Conservation (phyloP, 495 filamentous ascomycete species). For the Annulohypoxylon bovei region DNA sequence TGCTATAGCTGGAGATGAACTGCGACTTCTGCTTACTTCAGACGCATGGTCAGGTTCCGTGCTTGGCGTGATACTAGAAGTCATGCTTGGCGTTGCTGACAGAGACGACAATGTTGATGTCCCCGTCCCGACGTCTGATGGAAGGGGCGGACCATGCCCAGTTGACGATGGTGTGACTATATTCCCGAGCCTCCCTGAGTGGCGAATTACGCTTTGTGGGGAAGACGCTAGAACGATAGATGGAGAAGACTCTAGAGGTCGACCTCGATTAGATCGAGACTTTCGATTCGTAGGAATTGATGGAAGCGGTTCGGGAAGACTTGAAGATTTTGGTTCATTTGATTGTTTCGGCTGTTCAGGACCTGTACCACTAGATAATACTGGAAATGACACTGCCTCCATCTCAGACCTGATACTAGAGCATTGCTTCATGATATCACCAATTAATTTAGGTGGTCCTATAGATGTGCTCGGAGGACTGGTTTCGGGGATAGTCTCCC, state of each 20-base stretch:
- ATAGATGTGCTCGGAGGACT: constrained; percentile 45
- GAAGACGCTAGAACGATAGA: constrained; percentile 41
- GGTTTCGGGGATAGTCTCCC: constrained; percentile 53
- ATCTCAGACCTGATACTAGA: constrained; percentile 32
- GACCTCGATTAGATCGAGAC: background rate
- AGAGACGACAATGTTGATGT: constrained; percentile 50
- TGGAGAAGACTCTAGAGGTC: constrained; percentile 26
- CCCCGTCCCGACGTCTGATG: constrained; percentile 26
- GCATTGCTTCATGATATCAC: constrained; percentile 35
- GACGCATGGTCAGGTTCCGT: constrained; percentile 28
- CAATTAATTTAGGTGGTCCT: constrained; percentile 27
- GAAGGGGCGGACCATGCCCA: constrained; percentile 6
- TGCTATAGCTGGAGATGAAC: constrained; percentile 48
- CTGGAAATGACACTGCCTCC: constrained; percentile 32
- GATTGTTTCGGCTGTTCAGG: background rate
- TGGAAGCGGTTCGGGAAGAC: constrained; percentile 18
- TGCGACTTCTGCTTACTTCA: constrained; percentile 18
- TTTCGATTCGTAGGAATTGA: constrained; percentile 14
- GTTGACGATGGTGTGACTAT: constrained; percentile 32
- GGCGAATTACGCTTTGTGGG: constrained; percentile 24
- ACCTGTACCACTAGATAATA: constrained; percentile 10
- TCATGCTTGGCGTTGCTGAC: constrained; percentile 48
- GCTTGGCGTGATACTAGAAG: constrained; percentile 43
- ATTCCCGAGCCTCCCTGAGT: constrained; percentile 21
- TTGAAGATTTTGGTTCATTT: constrained; percentile 12